Percentiles rank a stretch among this genome's conserved stretches.
Evolutionary conservation across 495 filamentous ascomycete genomes (phyloP).

Genomic region (Echria macrotheca): DNA sequence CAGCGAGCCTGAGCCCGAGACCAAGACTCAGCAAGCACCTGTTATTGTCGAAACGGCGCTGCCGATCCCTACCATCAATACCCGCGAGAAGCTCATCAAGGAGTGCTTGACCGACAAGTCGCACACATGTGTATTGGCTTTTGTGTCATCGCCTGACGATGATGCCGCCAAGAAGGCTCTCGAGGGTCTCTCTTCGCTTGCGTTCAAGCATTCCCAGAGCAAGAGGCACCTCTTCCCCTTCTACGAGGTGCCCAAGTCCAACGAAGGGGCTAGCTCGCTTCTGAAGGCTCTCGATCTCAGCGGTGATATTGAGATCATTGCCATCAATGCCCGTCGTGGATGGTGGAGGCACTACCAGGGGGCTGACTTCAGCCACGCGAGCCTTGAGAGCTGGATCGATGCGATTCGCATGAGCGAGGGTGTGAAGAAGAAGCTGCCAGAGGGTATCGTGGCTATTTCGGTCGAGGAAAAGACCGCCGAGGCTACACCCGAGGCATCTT

Average conservation of each 20-base stretch:
- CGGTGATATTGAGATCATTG: conserved; percentile 61
- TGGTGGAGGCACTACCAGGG: conserved; percentile 76
- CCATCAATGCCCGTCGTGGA: conserved; percentile 72
- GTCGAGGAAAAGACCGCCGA: conserved; percentile 42
- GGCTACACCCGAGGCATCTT: conserved; percentile 36
- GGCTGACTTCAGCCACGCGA: conserved; percentile 50
- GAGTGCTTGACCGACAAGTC: conserved; percentile 73
- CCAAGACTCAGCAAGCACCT: conserved; percentile 35
- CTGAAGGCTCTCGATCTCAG: conserved; percentile 57
- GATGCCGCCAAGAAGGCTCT: conserved; percentile 56
- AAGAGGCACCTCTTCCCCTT: conserved; percentile 73
- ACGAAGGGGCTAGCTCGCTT: conserved; percentile 51
- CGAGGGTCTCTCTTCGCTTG: conserved; percentile 62
- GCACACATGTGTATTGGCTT: conserved; percentile 77
- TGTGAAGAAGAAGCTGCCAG: conserved; percentile 73
- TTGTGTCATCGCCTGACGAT: conserved; percentile 55
- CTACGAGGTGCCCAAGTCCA: conserved; percentile 63
- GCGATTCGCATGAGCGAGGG: conserved; percentile 80
- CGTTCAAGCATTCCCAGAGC: conserved; percentile 62
- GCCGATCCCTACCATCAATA: conserved; percentile 45
- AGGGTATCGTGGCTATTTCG: conserved; percentile 59
- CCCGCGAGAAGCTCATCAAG: conserved; percentile 53
- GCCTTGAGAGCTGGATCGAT: conserved; percentile 82
- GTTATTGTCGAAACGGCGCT: conserved; percentile 48
- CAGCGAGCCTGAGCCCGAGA: conserved; percentile 31